A percentile compares a stretch with the other conserved stretches of the same genome.
phyloP scores from a whole-genome alignment of 768 basidiomycete genomes.

The Russula dissimulans region DNA sequence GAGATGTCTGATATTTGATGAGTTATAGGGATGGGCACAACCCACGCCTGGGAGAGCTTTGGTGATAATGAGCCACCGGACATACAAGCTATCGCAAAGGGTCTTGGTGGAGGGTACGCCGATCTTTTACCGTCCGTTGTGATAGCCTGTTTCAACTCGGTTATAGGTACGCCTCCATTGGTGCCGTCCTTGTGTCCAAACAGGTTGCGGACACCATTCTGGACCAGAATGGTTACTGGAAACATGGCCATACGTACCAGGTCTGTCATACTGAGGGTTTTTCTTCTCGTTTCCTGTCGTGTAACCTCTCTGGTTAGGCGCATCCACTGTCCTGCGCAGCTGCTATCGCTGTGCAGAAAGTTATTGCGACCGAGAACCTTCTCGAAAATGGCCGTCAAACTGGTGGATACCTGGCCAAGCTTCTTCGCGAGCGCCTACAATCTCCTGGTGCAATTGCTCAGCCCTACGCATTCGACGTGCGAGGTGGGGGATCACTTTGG shows the following conservation, averaged over 20 bases:
- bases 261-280: slow-evolving; percentile 27
- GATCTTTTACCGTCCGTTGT: neutral
- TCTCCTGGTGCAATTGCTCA: slow-evolving; percentile 48
- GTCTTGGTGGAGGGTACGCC: slow-evolving; percentile 76
- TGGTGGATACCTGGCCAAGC: slow-evolving; percentile 47
- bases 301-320: slow-evolving; percentile 32
- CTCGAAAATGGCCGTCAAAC: slow-evolving; percentile 51
- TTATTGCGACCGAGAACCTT: slow-evolving; percentile 61
- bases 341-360: slow-evolving; percentile 70
- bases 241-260: slow-evolving; percentile 84
- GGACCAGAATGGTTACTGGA: slow-evolving; percentile 60
- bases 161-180: slow-evolving; percentile 67
- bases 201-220: slow-evolving; percentile 61
- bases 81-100: slow-evolving; percentile 83
- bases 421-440: slow-evolving; percentile 46
- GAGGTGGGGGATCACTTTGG: slow-evolving; percentile 82
- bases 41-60: slow-evolving; percentile 80
- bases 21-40: slow-evolving; percentile 65
- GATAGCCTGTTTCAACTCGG: neutral
- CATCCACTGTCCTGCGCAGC: slow-evolving; percentile 74
- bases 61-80: slow-evolving; percentile 75
- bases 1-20: neutral
- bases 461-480: slow-evolving; percentile 67
- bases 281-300: neutral
- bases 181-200: slow-evolving; percentile 69